A percentile compares a stretch with the other conserved stretches of the same genome.
phyloP scores from a whole-genome alignment of 805 yeast species.

The Helenozyma baotianmanensis region DNA sequence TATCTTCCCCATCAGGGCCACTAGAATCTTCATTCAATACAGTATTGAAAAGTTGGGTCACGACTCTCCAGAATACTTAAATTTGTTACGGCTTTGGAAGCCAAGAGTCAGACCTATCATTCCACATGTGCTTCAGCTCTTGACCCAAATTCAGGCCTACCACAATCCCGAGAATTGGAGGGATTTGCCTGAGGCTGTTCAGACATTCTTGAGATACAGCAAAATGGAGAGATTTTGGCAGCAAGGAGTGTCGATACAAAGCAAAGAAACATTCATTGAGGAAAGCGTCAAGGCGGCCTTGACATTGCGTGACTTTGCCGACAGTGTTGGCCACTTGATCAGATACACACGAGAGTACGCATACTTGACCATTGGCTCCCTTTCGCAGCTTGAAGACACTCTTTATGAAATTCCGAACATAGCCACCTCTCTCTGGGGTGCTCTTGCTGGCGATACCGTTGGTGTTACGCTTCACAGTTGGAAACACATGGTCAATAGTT shows the following conservation, averaged over 20 bases:
- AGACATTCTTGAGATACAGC: constrained; percentile 83
- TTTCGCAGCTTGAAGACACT: constrained; percentile 84
- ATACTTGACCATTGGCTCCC: constrained; percentile 81
- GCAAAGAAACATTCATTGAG: constrained; percentile 89
- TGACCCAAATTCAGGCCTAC: constrained; percentile 89
- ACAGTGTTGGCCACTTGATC: constrained; percentile 92
- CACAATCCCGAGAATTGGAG: constrained; percentile 93
- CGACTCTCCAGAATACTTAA: constrained; percentile 66
- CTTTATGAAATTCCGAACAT: constrained; percentile 81
- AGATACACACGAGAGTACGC: constrained; percentile 96
- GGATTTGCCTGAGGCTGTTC: constrained; percentile 83
- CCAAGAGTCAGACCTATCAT: constrained; percentile 89
- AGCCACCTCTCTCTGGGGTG: constrained; percentile 72
- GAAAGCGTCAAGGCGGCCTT: constrained; percentile 92
- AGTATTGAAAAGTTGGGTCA: constrained; percentile 88
- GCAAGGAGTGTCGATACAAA: constrained; percentile 91
- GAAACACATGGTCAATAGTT: constrained; percentile 93
- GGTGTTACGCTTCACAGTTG: constrained; percentile 94
- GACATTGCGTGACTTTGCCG: constrained; percentile 94
- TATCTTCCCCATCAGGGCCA: constrained; percentile 91
- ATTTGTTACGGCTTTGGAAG: constrained; percentile 76
- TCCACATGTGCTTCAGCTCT: constrained; percentile 82
- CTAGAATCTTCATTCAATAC: constrained; percentile 90
- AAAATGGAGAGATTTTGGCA: constrained; percentile 97
- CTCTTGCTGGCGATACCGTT: constrained; percentile 77